Conservation (phyloP, 495 filamentous ascomycete genomes). For the Neurospora tetrasperma region DNA sequence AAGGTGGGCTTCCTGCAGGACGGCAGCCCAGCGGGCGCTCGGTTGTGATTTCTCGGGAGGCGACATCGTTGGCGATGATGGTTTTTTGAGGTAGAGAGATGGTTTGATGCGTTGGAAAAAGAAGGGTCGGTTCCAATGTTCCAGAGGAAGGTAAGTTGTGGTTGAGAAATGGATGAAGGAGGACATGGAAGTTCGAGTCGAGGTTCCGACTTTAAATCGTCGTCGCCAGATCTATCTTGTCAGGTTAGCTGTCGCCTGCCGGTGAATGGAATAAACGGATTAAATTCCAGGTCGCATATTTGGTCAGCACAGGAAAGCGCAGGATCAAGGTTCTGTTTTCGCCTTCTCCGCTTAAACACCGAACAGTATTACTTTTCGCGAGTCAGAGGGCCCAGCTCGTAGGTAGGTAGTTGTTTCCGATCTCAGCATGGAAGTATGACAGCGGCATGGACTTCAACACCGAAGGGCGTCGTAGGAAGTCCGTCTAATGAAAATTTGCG, state of each 20-base stretch:
- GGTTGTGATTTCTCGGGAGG: background rate
- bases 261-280: background rate
- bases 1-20: background rate
- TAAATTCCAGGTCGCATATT: background rate
- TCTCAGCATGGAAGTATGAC: background rate
- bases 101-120: background rate
- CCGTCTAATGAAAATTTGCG: background rate
- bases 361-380: background rate
- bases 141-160: background rate
- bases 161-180: background rate
- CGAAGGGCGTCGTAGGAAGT: background rate
- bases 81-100: background rate
- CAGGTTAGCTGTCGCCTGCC: background rate
- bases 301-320: background rate
- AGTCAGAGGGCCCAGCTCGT: background rate
- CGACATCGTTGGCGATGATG: background rate
- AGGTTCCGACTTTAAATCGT: background rate
- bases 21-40: background rate
- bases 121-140: background rate
- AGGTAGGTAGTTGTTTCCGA: background rate
- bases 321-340: background rate
- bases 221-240: background rate
- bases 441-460: background rate
- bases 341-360: background rate
- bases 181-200: background rate